Evolutionary conservation across 2,329 filamentous ascomycete genomes (phyloP).

Genomic region (Byssothecium circinans): DNA sequence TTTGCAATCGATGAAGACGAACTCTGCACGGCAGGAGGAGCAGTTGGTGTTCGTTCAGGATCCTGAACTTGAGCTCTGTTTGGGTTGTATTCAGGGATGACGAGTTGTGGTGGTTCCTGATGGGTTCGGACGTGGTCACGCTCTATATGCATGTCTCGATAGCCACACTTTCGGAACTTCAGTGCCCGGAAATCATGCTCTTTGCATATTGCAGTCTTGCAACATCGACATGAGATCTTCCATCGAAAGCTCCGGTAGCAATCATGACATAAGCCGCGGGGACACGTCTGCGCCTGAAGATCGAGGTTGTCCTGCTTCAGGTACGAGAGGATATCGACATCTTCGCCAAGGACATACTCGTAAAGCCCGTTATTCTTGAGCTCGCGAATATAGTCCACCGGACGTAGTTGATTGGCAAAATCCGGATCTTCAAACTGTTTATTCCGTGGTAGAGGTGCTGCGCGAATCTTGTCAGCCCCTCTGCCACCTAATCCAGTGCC

Average conservation of each 20-base stretch:
- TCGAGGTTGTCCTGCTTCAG: constrained; percentile 48
- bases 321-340: constrained; percentile 44
- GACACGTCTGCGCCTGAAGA: constrained; percentile 50
- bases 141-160: constrained; percentile 57
- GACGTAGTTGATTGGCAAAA: constrained; percentile 53
- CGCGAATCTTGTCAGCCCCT: constrained; percentile 59
- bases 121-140: constrained; percentile 43
- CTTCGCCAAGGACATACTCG: constrained; percentile 45
- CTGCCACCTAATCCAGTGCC: constrained; percentile 51
- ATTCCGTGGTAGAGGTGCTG: constrained; percentile 58
- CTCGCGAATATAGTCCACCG: constrained; percentile 47
- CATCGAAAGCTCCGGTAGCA: constrained; percentile 61
- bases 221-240: constrained; percentile 62
- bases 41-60: constrained; percentile 28
- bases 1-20: constrained; percentile 22
- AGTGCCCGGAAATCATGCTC: constrained; percentile 62
- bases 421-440: constrained; percentile 60
- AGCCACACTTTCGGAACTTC: constrained; percentile 60
- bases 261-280: constrained; percentile 59
- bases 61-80: constrained; percentile 26
- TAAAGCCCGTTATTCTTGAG: constrained; percentile 46
- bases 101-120: constrained; percentile 34
- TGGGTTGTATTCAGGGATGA: constrained; percentile 43
- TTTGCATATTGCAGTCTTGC: constrained; percentile 60
- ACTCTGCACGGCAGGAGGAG: constrained; percentile 4